Evolutionary conservation across 2,329 filamentous ascomycete species (phyloP).

Genomic region (Colletotrichum spaethianum): DNA sequence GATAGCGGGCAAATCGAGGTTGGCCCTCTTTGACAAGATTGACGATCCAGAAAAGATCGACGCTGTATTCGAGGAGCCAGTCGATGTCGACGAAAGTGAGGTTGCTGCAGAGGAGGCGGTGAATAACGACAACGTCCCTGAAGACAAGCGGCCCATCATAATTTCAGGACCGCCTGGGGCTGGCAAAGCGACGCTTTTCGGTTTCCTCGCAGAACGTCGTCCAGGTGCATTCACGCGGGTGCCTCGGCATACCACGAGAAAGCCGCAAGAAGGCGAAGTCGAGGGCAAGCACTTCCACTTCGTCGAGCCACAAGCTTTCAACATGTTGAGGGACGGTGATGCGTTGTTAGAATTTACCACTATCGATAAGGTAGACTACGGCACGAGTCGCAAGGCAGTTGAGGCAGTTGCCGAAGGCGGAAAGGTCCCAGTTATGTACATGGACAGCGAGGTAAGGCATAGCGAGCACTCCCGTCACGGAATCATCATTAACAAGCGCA

Average conservation of each 20-base stretch:
- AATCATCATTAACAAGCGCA: conserved; percentile 18
- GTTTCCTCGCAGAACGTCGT: conserved; percentile 74
- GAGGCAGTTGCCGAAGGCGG: conserved; percentile 66
- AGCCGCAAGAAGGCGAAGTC: conserved; percentile 64
- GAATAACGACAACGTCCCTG: conserved; percentile 54
- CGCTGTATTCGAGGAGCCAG: conserved; percentile 66
- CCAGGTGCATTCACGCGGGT: conserved; percentile 75
- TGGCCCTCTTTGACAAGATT: conserved; percentile 88
- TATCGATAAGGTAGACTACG: conserved; percentile 65
- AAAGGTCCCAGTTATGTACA: conserved; percentile 72
- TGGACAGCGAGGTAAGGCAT: conserved; percentile 65
- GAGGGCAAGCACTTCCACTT: conserved; percentile 68
- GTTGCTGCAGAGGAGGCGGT: conserved; percentile 51
- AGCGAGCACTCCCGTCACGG: background rate
- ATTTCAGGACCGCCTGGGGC: conserved; percentile 75
- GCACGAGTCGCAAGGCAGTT: conserved; percentile 68
- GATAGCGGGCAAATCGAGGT: conserved; percentile 80
- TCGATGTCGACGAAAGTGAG: conserved; percentile 54
- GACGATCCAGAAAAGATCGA: conserved; percentile 83
- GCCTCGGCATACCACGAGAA: conserved; percentile 68
- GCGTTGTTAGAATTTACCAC: conserved; percentile 70
- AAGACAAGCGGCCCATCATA: conserved; percentile 71
- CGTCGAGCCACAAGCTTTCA: conserved; percentile 69
- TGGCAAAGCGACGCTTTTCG: conserved; percentile 75
- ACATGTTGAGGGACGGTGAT: conserved; percentile 71